Percentiles rank a stretch among this genome's conserved stretches.
These are phyloP conservation scores for Cystofilobasidium ferigula DNA, from an alignment of 768 basidiomycete genomes.

Conservation along the genomic window DNA sequence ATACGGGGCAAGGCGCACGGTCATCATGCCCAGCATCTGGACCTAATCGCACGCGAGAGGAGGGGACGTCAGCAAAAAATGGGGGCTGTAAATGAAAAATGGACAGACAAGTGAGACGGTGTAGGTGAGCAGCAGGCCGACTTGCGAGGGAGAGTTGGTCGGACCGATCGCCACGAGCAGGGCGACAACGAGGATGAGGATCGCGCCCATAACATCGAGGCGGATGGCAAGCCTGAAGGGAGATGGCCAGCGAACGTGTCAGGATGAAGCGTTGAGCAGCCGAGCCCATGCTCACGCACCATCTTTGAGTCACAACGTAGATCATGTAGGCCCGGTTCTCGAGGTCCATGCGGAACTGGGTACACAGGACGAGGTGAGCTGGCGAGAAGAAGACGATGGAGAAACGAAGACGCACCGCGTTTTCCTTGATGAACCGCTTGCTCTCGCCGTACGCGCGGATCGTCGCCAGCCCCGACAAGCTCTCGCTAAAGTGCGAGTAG, in stretches of 20 bases:
- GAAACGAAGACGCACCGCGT: neutral
- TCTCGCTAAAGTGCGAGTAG: constrained; percentile 89
- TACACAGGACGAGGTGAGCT: neutral
- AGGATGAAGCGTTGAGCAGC: too few relatives aligned
- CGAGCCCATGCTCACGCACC: neutral
- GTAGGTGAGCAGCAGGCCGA: constrained; percentile 53
- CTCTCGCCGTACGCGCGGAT: constrained; percentile 21
- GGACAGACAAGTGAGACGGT: constrained; percentile 11
- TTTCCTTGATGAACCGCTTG: constrained; percentile 14
- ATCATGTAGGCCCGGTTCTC: constrained; percentile 17
- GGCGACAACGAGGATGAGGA: constrained; percentile 41
- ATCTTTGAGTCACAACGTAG: constrained; percentile 17
- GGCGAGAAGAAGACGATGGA: neutral
- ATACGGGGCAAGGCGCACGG: too few relatives aligned
- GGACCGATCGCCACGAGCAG: constrained; percentile 15
- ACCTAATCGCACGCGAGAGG: neutral
- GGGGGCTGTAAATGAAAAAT: neutral
- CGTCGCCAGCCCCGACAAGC: constrained; percentile 31
- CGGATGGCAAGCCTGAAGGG: constrained; percentile 53
- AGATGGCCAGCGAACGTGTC: neutral
- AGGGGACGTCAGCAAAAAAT: neutral
- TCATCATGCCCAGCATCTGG: constrained; percentile 11
- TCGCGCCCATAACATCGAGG: constrained; percentile 32
- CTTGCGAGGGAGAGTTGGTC: constrained; percentile 63
- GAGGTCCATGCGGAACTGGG: constrained; percentile 13